Conservation (phyloP, 2,329 filamentous ascomycete genomes). For the Aspergillus uvarum region DNA sequence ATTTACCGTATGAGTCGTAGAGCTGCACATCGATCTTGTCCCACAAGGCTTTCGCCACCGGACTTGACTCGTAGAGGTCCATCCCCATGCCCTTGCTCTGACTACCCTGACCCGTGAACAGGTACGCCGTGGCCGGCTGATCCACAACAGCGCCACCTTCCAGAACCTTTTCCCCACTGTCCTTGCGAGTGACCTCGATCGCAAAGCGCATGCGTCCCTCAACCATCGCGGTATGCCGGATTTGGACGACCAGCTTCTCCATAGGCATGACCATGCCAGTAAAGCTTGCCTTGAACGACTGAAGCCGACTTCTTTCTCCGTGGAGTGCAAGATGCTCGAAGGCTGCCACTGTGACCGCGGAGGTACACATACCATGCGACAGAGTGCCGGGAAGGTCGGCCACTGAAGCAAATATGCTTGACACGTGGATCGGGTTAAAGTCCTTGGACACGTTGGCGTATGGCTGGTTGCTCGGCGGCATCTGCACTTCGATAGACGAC, state of each 20-base stretch:
- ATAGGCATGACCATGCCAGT: constrained; percentile 96
- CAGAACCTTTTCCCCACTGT: constrained; percentile 89
- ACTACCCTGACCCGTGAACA: constrained; percentile 95
- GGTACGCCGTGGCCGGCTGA: constrained; percentile 89
- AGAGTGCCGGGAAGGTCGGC: constrained; percentile 92
- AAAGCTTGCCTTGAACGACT: constrained; percentile 88
- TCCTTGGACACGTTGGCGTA: constrained; percentile 94
- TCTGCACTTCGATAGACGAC: constrained; percentile 67
- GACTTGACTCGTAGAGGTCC: constrained; percentile 88
- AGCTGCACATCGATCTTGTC: constrained; percentile 93
- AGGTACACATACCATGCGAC: constrained; percentile 98
- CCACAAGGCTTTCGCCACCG: constrained; percentile 92
- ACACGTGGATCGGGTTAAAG: constrained; percentile 97
- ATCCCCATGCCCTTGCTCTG: constrained; percentile 99
- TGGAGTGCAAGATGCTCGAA: constrained; percentile 96
- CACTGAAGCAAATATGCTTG: constrained; percentile 90
- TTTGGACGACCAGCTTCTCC: constrained; percentile 84
- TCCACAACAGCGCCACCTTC: constrained; percentile 92
- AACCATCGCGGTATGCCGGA: constrained; percentile 94
- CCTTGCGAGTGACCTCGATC: constrained; percentile 87
- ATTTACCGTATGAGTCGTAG: constrained; percentile 73
- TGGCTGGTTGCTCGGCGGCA: constrained; percentile 88
- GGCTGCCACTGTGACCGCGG: constrained; percentile 86
- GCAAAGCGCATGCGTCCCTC: constrained; percentile 97
- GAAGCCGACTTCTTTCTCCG: constrained; percentile 79